phyloP scores from a whole-genome alignment of 768 basidiomycete genomes.

The Infundibulicybe gibba region DNA sequence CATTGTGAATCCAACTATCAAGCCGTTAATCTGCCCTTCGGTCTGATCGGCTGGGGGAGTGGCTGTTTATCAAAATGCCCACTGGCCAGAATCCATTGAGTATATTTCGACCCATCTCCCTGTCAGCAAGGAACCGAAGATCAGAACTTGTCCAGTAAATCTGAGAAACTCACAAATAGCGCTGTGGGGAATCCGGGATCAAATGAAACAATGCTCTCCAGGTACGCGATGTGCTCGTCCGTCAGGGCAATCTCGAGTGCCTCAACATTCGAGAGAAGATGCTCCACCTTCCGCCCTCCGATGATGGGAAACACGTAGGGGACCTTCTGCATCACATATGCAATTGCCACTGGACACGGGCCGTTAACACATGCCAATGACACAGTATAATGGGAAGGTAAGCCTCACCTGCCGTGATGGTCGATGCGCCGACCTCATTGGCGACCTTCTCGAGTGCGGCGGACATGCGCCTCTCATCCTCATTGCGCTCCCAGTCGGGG shows the following conservation, averaged over 20 bases:
- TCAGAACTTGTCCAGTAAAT: too few relatives aligned
- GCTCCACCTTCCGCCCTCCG: slow-evolving; percentile 50
- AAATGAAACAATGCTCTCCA: slow-evolving; percentile 41
- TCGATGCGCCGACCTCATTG: slow-evolving; percentile 27
- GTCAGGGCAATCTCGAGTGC: slow-evolving; percentile 44
- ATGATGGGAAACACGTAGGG: slow-evolving; percentile 51
- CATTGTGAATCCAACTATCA: too few relatives aligned
- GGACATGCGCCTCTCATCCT: slow-evolving; percentile 37
- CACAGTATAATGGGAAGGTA: slow-evolving; percentile 8
- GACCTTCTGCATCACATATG: slow-evolving; percentile 52
- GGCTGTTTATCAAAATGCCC: too few relatives aligned
- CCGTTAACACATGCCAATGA: not conserved
- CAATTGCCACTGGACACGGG: slow-evolving; percentile 40
- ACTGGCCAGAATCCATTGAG: too few relatives aligned
- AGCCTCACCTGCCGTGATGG: slow-evolving; percentile 21
- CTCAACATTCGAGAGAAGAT: slow-evolving; percentile 46
- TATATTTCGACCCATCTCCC: too few relatives aligned
- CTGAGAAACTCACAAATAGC: slow-evolving; percentile 23
- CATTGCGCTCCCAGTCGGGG: slow-evolving; percentile 41
- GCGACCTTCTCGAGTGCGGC: slow-evolving; percentile 48
- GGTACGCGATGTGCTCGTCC: slow-evolving; percentile 37
- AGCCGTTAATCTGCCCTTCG: too few relatives aligned
- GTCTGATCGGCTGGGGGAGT: too few relatives aligned
- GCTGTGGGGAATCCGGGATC: slow-evolving; percentile 40
- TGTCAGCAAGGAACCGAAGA: too few relatives aligned